phyloP scores from a whole-genome alignment of 306 rosid species.

The Betula pendula region DNA sequence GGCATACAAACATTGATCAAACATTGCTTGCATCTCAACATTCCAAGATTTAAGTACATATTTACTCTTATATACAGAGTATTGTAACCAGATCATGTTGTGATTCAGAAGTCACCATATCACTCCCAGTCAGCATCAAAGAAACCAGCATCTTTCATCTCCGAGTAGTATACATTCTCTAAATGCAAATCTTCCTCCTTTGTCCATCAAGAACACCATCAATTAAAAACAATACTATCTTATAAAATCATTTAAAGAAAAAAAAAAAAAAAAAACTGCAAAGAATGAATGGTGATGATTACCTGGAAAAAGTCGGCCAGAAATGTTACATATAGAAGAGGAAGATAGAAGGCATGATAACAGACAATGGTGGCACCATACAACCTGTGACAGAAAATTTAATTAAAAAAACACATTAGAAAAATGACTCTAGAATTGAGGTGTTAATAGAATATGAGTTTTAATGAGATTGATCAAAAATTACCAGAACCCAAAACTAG shows the following conservation, averaged over 20 bases:
- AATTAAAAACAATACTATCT: neutral
- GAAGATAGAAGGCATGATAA: conserved; percentile 87
- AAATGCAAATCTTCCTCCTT: conserved; percentile 84
- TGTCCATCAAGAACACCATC: conserved; percentile 9
- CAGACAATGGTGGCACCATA: conserved; percentile 64
- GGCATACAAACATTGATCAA: conserved; percentile 1
- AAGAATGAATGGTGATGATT: conserved; percentile 10
- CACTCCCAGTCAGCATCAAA: conserved; percentile 86
- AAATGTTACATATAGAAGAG: conserved; percentile 75
- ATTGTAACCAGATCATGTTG: conserved; percentile 2
- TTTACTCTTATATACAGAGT: conserved; percentile 43
- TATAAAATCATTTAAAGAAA: neutral
- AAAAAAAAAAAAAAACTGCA: neutral
- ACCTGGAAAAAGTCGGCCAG: conserved; percentile 94
- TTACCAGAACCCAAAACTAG: conserved; percentile 85
- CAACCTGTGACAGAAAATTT: conserved; percentile 54
- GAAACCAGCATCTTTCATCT: conserved; percentile 98
- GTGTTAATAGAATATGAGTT: neutral
- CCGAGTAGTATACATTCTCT: conserved; percentile 88
- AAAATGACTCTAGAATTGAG: conserved; percentile 1
- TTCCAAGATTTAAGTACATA: conserved; percentile 13
- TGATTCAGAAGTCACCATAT: conserved; percentile 24
- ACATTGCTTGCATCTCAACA: neutral
- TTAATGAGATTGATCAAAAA: conserved; percentile 12
- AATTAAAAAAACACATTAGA: conserved; percentile 21